Evolutionary conservation across 2,329 filamentous ascomycete species (phyloP).

Genomic region (Fusarium duplospermum): DNA sequence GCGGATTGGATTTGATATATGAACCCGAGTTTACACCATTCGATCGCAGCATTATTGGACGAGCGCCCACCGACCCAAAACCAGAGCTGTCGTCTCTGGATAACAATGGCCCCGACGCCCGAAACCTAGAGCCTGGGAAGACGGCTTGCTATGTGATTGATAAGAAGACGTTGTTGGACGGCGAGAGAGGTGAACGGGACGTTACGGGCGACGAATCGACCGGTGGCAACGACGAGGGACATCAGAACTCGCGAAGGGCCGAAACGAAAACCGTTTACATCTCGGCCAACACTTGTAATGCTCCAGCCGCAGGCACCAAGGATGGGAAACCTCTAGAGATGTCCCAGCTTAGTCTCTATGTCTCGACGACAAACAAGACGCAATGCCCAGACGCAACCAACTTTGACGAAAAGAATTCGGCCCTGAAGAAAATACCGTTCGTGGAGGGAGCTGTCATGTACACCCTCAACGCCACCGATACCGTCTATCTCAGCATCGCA

Average conservation of each 20-base stretch:
- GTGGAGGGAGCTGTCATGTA: conserved; percentile 77
- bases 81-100: conserved; percentile 60
- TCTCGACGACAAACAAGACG: conserved; percentile 67
- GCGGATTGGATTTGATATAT: conserved; percentile 56
- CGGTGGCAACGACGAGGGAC: conserved; percentile 19
- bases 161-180: conserved; percentile 45
- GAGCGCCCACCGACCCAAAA: conserved; percentile 56
- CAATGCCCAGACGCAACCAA: conserved; percentile 45
- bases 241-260: conserved; percentile 46
- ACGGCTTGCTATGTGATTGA: conserved; percentile 60
- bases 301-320: conserved; percentile 65
- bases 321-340: conserved; percentile 46
- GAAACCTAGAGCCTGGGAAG: conserved; percentile 72
- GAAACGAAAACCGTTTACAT: conserved; percentile 72
- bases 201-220: conserved; percentile 22
- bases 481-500: conserved; percentile 81
- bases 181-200: conserved; percentile 19
- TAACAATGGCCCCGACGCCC: conserved; percentile 73
- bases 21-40: conserved; percentile 71
- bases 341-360: conserved; percentile 81
- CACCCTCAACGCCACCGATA: conserved; percentile 68
- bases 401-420: conserved; percentile 30
- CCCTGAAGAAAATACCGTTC: conserved; percentile 58
- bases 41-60: conserved; percentile 72
- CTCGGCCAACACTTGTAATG: conserved; percentile 86